Evolutionary conservation across 768 basidiomycete genomes (phyloP), one percentile per base, ranked within the genome.

Genomic region (Pholiota molesta): DNA sequence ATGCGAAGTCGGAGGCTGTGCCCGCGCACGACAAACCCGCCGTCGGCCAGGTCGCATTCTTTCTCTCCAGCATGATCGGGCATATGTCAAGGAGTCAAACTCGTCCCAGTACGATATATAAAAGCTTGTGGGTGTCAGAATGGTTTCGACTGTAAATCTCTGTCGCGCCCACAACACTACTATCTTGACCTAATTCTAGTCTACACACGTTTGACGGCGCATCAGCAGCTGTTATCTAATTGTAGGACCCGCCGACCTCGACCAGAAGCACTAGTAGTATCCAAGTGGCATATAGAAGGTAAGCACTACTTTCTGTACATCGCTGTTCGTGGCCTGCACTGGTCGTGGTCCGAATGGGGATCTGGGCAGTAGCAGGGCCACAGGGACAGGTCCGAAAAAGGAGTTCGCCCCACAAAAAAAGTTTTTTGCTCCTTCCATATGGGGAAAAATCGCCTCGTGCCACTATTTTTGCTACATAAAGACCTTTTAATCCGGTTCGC

Each of bases 401-500:
- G 47, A 21, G 11, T 4, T 9, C 44, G 29, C 31, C 31, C 31
- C 31, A 31, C 9, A 13, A 39, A 51, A 58, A 58, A 58, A 49
- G 28, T 37, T 55, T 61, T 61, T 55, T 47, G n/a, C 13, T 21
- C 45, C 44, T 35, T 51, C 62, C 57, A 55, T 39, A 68, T 55
- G 64, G 65, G 60, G 65, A 61, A 59, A n/a, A 9, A 16, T 33
- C 57, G 23, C 56, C 42, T 42, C 57, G 16, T 49, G 45, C 23
- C 39, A 44, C 28, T 52, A 56, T 57, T 56, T 47, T 37, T 7
- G 49, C 42, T 42, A 19, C 63, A 60, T 65, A 63, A 62, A 40
- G 19, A 23, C 45, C 60, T 60, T 52, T 52, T 42, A 61, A 49
- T 51, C 66, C 59, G 57, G 53, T 54, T 33, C 61, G 47, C 61